Evolutionary conservation across 1,284 basidiomycete genomes (phyloP), one percentile per base, ranked within the genome.

Genomic region (Melanopsichium pennsylvanicum): DNA sequence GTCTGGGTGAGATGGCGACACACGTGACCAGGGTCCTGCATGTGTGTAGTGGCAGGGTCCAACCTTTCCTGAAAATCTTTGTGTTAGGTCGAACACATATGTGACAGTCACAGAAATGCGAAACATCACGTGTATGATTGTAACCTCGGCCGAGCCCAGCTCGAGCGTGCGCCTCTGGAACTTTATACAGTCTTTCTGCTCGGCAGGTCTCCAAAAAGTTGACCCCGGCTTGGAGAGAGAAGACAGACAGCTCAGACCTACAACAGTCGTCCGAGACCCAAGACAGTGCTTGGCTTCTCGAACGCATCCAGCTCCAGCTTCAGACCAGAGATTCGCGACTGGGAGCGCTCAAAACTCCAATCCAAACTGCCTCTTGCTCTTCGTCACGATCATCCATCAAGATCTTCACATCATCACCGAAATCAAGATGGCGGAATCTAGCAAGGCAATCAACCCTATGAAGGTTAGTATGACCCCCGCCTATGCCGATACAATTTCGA

Each of bases 361-460:
- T 47, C 26, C n/a, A 29, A 16, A 29, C 33, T 39, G 40, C 36
- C 51, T 32, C 31, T 34, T 55, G 18, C 29, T 42, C 54, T 62
- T 62, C 54, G 64, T 68, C 64, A 68, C 64, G 64, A 68, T 68
- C 64, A 62, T 61, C 64, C 57, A 67, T 57, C 63, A 67, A 60
- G 63, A 67, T 67, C 63, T 56, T 42, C 63, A 55, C n/a, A n/a
- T n/a, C n/a, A 29, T 13, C 27, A 39, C 55, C 16, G 23, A 27
- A 21, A 26, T 61, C 64, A 68, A 68, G 54, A 78, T 78, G 75
- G 75, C 75, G 66, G 75, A 78, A 69, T 78, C 75, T 39, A 72
- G 74, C 72, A 78, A 78, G 74, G 74, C 75, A 57, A 76, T 78
- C 54, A 78, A 78, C 74, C 75, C 75, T 49, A 78, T 78, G 75